phyloP scores from a whole-genome alignment of 2,329 filamentous ascomycete genomes.

The Paraphaeosphaeria minitans region DNA sequence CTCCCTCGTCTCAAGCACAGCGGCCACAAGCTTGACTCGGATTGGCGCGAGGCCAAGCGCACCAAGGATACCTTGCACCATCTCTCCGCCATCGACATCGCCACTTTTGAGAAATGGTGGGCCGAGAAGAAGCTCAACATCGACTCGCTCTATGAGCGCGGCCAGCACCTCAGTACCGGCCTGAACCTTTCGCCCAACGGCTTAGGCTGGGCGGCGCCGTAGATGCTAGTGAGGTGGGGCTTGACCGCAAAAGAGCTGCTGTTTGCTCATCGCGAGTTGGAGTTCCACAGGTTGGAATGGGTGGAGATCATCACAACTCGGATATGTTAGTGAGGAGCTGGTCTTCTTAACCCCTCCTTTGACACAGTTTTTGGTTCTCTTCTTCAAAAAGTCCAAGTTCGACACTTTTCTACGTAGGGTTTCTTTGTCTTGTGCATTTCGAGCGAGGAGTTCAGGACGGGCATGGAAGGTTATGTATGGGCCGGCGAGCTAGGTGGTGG shows the following conservation, averaged over 20 bases:
- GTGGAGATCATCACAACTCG: conserved; percentile 9
- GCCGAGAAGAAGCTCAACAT: conserved; percentile 41
- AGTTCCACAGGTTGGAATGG: conserved; percentile 12
- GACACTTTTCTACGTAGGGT: not conserved
- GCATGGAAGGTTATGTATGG: conserved; percentile 5
- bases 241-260: conserved; percentile 13
- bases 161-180: conserved; percentile 32
- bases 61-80: conserved; percentile 8
- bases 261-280: conserved; percentile 9
- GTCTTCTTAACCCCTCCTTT: conserved; percentile 4
- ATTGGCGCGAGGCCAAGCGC: conserved; percentile 41
- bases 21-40: conserved; percentile 40
- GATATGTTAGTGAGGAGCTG: conserved; percentile 24
- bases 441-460: conserved; percentile 15
- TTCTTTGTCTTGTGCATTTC: conserved; percentile 6
- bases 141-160: conserved; percentile 37
- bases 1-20: conserved; percentile 52
- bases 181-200: conserved; percentile 34
- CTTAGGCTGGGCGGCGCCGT: conserved; percentile 43
- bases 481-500: not conserved
- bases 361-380: not conserved
- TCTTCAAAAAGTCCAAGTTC: not conserved
- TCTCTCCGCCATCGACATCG: conserved; percentile 27
- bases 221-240: conserved; percentile 35
- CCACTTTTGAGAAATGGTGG: conserved; percentile 50